A percentile compares a stretch with the other conserved stretches of the same genome.
phyloP scores from a whole-genome alignment of 768 basidiomycete genomes.

The Kwoniella shandongensis region DNA sequence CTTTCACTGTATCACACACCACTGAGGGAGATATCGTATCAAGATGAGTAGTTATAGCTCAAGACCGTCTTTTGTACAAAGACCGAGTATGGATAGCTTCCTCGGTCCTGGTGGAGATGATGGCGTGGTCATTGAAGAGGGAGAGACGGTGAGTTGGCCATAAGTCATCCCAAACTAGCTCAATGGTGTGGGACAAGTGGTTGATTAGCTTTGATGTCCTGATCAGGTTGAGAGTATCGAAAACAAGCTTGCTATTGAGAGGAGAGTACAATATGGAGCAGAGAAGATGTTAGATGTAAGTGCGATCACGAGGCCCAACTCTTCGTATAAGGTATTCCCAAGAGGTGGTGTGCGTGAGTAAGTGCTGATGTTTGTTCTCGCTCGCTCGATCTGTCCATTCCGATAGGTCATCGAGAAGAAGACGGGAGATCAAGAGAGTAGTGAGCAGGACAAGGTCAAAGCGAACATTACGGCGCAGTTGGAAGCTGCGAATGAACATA shows the following conservation, averaged over 20 bases:
- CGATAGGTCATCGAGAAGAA: slow-evolving; percentile 44
- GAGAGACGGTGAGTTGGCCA: slow-evolving; percentile 5
- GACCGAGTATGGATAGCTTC: too few species aligned
- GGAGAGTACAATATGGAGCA: slow-evolving; percentile 84
- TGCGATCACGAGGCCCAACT: slow-evolving; percentile 58
- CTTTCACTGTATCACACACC: too few species aligned
- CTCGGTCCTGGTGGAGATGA: slow-evolving; percentile 2
- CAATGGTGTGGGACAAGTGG: neutral
- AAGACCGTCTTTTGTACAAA: too few species aligned
- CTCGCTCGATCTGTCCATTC: neutral
- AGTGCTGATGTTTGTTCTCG: too few species aligned
- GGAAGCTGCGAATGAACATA: slow-evolving; percentile 70
- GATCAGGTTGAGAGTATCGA: slow-evolving; percentile 67
- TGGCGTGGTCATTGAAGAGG: slow-evolving; percentile 8
- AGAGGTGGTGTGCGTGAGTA: neutral
- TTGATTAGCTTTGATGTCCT: neutral
- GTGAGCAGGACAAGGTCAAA: slow-evolving; percentile 59
- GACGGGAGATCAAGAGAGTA: slow-evolving; percentile 26
- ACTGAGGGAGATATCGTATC: too few species aligned
- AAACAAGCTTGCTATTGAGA: slow-evolving; percentile 70
- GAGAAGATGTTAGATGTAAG: slow-evolving; percentile 79
- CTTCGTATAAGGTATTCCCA: neutral
- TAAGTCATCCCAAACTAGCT: neutral
- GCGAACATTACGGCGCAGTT: slow-evolving; percentile 58
- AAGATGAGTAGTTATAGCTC: too few species aligned